Percentiles rank a stretch among this genome's conserved stretches.
These are phyloP conservation scores for Suillus fuscotomentosus DNA, from an alignment of 768 basidiomycete species.

Conservation along the genomic window DNA sequence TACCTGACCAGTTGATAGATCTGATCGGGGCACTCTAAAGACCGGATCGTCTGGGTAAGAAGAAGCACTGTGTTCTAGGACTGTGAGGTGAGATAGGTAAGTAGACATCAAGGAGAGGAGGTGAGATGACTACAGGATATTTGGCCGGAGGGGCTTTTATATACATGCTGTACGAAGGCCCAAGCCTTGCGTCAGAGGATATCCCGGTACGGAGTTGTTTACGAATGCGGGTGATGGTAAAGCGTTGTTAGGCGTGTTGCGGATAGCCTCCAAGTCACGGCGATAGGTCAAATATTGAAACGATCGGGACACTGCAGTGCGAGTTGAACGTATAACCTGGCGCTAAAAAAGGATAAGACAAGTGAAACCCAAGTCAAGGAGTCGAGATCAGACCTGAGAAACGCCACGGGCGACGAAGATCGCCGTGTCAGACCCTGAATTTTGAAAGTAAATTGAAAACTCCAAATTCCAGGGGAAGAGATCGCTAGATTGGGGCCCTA, in stretches of 20 bases:
- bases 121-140: constrained; percentile 7
- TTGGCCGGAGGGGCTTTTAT: constrained; percentile 23
- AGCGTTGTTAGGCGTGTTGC: constrained; percentile 25
- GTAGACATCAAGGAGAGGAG: constrained; percentile 22
- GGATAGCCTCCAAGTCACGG: constrained; percentile 32
- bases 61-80: constrained; percentile 56
- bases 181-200: constrained; percentile 16
- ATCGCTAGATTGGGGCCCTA: no score
- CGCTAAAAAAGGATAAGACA: constrained; percentile 24
- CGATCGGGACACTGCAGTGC: constrained; percentile 33
- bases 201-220: constrained; percentile 28
- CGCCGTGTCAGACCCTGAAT: constrained; percentile 19
- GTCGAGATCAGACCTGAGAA: constrained; percentile 23
- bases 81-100: constrained; percentile 53
- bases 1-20: constrained; percentile 41
- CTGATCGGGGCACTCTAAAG: constrained; percentile 58
- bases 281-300: constrained; percentile 33
- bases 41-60: constrained; percentile 48
- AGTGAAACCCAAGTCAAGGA: constrained; percentile 15
- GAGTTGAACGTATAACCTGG: constrained; percentile 18
- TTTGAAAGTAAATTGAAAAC: no score
- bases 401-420: constrained; percentile 16
- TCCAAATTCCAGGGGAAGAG: no score
- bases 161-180: constrained; percentile 26
- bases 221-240: constrained; percentile 26